phyloP scores from a whole-genome alignment of 1,284 basidiomycete species.

The Takashimella tepidaria region DNA sequence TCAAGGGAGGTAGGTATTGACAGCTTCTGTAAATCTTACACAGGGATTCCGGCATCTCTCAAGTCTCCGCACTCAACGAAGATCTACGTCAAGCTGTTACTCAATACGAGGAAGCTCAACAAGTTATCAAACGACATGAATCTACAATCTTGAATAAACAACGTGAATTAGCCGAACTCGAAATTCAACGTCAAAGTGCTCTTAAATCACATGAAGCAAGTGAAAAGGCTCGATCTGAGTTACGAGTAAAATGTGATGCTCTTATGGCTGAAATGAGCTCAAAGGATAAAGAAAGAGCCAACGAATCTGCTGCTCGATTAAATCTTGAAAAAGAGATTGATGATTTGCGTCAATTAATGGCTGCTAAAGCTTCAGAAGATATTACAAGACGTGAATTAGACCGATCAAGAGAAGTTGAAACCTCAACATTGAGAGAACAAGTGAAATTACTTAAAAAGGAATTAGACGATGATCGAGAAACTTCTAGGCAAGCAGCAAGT shows the following conservation, averaged over 20 bases:
- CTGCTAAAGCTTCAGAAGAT: constrained; percentile 81
- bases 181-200: constrained; percentile 56
- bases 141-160: constrained; percentile 74
- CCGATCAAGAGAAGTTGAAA: constrained; percentile 80
- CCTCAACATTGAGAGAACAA: constrained; percentile 66
- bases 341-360: constrained; percentile 71
- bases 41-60: constrained; percentile 62
- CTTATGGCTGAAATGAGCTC: constrained; percentile 62
- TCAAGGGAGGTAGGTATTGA: constrained; percentile 3
- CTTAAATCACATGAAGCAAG: constrained; percentile 39
- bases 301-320: constrained; percentile 53
- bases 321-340: constrained; percentile 80
- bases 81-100: constrained; percentile 68
- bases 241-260: constrained; percentile 65
- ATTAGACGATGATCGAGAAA: constrained; percentile 34
- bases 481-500: constrained; percentile 28
- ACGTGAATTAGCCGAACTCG: constrained; percentile 60
- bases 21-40: constrained; percentile 3
- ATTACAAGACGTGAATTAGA: constrained; percentile 76
- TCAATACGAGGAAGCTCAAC: constrained; percentile 65
- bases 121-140: constrained; percentile 53
- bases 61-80: constrained; percentile 59
- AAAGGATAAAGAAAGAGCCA: constrained; percentile 59
- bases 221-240: constrained; percentile 53
- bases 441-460: constrained; percentile 44